These are phyloP conservation scores for Podaxis sp. DNA, from an alignment of 768 basidiomycete species.

Conservation along the genomic window DNA sequence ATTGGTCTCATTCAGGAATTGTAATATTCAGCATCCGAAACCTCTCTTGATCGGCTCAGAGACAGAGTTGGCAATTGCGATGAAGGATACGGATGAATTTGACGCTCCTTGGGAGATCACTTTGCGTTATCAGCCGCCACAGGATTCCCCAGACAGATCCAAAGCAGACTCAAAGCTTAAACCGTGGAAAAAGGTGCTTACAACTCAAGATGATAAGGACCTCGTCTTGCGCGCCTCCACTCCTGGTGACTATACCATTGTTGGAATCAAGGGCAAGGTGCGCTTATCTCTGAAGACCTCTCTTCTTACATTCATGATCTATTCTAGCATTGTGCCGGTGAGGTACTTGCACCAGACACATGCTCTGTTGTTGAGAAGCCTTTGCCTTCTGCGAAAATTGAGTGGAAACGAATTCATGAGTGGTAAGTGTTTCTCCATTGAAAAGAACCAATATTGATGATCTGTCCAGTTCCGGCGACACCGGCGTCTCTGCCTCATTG, in stretches of 20 bases:
- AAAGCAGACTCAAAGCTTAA: constrained; percentile 38
- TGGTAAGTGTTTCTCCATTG: constrained; percentile 46
- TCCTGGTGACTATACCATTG: constrained; percentile 77
- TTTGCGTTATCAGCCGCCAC: constrained; percentile 55
- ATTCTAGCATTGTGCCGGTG: constrained; percentile 67
- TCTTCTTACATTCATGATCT: constrained; percentile 9
- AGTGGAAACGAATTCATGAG: constrained; percentile 87
- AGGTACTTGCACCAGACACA: constrained; percentile 77
- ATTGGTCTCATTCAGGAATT: constrained; percentile 66
- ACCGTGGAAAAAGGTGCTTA: constrained; percentile 61
- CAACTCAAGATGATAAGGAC: constrained; percentile 41
- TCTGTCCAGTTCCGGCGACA: constrained; percentile 72
- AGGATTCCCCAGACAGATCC: constrained; percentile 26
- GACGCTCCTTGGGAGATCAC: constrained; percentile 68
- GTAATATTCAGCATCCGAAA: constrained; percentile 65
- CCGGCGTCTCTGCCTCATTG: constrained; percentile 83
- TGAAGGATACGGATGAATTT: constrained; percentile 51
- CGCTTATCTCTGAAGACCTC: constrained; percentile 9
- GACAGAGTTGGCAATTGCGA: constrained; percentile 47
- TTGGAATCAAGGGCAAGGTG: constrained; percentile 67
- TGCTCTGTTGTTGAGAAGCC: constrained; percentile 77
- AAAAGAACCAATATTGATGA: constrained; percentile 1
- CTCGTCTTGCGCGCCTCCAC: constrained; percentile 46
- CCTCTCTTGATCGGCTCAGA: constrained; percentile 71
- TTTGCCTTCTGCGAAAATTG: constrained; percentile 76